Evolutionary conservation across 1,284 basidiomycete genomes (phyloP).

Genomic region (Cutaneotrichosporon sp.): DNA sequence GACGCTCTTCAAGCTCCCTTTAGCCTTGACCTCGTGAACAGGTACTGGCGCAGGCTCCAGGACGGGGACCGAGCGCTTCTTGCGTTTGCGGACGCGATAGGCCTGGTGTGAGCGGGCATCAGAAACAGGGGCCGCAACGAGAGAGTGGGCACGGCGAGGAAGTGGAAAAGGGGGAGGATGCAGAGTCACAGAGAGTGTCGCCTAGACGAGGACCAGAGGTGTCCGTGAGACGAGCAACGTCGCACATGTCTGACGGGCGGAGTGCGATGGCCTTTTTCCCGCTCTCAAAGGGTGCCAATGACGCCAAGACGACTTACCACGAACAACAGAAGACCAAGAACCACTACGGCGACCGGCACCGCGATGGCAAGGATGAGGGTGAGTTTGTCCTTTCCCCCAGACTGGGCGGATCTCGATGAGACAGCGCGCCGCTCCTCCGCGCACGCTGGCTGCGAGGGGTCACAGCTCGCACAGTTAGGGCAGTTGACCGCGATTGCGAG

Average conservation of each 20-base stretch:
- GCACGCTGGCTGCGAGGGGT: neutral
- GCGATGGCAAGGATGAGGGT: neutral
- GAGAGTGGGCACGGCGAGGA: neutral
- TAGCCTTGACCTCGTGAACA: neutral
- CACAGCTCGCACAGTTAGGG: neutral
- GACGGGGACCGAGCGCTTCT: neutral
- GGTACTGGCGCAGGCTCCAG: neutral
- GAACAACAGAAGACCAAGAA: neutral
- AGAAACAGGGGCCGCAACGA: neutral
- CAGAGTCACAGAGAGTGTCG: neutral
- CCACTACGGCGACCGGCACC: slow-evolving; percentile 2
- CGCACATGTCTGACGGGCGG: neutral
- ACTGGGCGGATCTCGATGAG: neutral
- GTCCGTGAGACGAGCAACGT: neutral
- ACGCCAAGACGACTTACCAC: neutral
- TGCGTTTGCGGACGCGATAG: neutral
- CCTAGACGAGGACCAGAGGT: neutral
- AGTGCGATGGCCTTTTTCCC: neutral
- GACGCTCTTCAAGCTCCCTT: slow-evolving; percentile 9
- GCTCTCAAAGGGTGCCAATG: neutral
- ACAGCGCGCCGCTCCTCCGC: neutral
- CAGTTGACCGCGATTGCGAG: neutral
- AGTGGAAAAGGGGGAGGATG: neutral
- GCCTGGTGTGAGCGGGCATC: neutral
- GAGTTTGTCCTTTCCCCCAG: neutral